Conservation (phyloP, 148 eudicot species). For the Dysphania ambrosioides region DNA sequence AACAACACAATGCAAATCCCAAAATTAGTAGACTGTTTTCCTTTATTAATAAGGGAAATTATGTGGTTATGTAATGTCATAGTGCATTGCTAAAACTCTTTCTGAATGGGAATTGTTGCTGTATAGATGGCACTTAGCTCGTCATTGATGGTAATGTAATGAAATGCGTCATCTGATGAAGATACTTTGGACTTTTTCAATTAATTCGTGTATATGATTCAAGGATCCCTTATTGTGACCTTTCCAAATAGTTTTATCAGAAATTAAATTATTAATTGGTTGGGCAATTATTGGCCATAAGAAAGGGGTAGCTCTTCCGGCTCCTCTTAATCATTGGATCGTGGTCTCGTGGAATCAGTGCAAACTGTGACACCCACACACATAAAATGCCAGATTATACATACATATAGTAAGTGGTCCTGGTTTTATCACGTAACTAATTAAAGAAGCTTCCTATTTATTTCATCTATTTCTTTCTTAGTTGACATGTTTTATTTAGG, state of each 20-base stretch:
- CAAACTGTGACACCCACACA: slow-evolving; percentile 11
- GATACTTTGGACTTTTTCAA: slow-evolving; percentile 2
- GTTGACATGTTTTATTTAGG: too few relatives aligned
- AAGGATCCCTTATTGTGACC: slow-evolving; percentile 8
- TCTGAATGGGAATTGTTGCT: not conserved
- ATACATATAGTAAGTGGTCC: too few relatives aligned
- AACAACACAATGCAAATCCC: not conserved
- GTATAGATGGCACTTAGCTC: not conserved
- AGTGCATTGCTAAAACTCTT: not conserved
- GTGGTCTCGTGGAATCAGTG: slow-evolving; percentile 5
- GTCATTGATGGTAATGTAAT: not conserved
- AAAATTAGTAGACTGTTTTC: too few relatives aligned
- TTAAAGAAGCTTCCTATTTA: too few relatives aligned
- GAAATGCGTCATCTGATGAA: not conserved
- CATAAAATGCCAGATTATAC: not conserved
- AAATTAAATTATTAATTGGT: slow-evolving; percentile 18
- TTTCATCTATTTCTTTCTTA: too few relatives aligned
- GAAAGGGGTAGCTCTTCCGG: not conserved
- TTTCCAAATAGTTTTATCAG: slow-evolving; percentile 8
- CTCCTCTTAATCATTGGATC: slow-evolving; percentile 22
- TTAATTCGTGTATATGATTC: not conserved
- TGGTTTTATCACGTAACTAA: too few relatives aligned
- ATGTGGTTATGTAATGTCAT: not conserved
- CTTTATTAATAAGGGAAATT: not conserved
- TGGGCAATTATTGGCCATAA: slow-evolving; percentile 14